These are phyloP conservation scores for Pichia sp. DNA, from an alignment of 1,139 yeast genomes.

Conservation along the genomic window DNA sequence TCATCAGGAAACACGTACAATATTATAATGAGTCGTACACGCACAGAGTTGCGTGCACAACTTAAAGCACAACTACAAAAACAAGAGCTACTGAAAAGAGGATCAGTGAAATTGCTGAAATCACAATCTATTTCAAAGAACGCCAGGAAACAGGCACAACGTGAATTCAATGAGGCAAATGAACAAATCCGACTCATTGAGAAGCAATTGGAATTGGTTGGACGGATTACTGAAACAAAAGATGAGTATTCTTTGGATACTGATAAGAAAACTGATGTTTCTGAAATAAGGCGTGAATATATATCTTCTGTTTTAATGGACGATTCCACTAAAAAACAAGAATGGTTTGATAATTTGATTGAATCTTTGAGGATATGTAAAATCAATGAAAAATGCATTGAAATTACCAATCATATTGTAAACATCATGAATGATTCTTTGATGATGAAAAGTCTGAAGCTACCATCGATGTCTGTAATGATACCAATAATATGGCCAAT, in stretches of 20 bases:
- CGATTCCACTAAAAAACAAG: no score
- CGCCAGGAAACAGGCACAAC: slow-evolving; percentile 6
- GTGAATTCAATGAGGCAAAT: slow-evolving; percentile 7
- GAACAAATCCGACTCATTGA: slow-evolving; percentile 6
- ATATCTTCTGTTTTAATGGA: no score
- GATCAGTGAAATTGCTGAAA: slow-evolving; percentile 7
- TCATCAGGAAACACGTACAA: background rate
- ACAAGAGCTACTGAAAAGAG: slow-evolving; percentile 1
- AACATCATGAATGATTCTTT: background rate
- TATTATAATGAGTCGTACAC: background rate
- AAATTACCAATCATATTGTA: slow-evolving; percentile 6
- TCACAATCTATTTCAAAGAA: slow-evolving; percentile 1
- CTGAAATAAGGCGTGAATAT: no score
- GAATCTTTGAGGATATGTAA: background rate
- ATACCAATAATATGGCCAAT: slow-evolving; percentile 9
- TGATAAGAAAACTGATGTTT: no score
- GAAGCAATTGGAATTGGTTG: slow-evolving; percentile 3
- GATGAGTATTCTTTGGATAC: no score
- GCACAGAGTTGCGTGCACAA: background rate
- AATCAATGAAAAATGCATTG: slow-evolving; percentile 1
- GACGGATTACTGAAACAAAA: background rate
- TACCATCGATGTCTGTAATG: slow-evolving; percentile 1
- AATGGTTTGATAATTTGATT: background rate
- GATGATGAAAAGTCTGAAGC: background rate
- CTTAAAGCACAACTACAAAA: slow-evolving; percentile 1